Evolutionary conservation across 177 flowering plant species (phyloP).

Genomic region (Vitis hybrid): DNA sequence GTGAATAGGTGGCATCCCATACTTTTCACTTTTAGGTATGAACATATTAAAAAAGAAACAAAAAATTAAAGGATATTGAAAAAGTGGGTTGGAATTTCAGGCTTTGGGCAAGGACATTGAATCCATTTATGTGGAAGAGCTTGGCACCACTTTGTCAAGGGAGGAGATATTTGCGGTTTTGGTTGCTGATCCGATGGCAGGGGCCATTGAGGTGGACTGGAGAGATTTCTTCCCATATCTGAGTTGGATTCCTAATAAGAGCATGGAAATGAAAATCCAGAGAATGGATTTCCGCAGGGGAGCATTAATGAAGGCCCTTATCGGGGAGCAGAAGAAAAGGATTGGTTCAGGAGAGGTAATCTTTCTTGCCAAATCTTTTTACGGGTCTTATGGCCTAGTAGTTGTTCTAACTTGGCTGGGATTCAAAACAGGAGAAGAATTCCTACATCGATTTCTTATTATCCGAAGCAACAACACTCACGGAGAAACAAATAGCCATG

Average conservation of each 20-base stretch:
- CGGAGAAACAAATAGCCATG: slow-evolving; percentile 60
- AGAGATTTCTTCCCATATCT: slow-evolving; percentile 97
- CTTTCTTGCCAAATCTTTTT: background rate
- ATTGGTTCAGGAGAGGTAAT: slow-evolving; percentile 60
- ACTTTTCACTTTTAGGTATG: background rate
- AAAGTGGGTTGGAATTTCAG: slow-evolving; percentile 31
- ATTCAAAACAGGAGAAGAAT: slow-evolving; percentile 34
- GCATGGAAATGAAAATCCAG: slow-evolving; percentile 51
- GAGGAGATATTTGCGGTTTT: slow-evolving; percentile 59
- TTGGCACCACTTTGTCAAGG: slow-evolving; percentile 55
- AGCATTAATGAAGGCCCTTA: slow-evolving; percentile 69
- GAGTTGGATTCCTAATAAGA: slow-evolving; percentile 83
- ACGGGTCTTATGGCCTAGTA: background rate
- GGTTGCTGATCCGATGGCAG: slow-evolving; percentile 79
- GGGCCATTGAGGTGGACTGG: slow-evolving; percentile 97
- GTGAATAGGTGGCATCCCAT: too few species aligned
- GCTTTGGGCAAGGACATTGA: slow-evolving; percentile 74
- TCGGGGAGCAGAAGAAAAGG: slow-evolving; percentile 52
- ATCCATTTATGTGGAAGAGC: slow-evolving; percentile 69
- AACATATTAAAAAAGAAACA: background rate
- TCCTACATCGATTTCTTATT: slow-evolving; percentile 62
- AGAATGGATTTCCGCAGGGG: slow-evolving; percentile 43
- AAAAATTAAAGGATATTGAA: background rate
- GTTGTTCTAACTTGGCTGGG: background rate
- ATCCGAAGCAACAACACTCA: slow-evolving; percentile 54